A percentile compares a stretch with the other conserved stretches of the same genome.
Conservation (phyloP, 257 asterid species). For the Cordia subcordata region DNA sequence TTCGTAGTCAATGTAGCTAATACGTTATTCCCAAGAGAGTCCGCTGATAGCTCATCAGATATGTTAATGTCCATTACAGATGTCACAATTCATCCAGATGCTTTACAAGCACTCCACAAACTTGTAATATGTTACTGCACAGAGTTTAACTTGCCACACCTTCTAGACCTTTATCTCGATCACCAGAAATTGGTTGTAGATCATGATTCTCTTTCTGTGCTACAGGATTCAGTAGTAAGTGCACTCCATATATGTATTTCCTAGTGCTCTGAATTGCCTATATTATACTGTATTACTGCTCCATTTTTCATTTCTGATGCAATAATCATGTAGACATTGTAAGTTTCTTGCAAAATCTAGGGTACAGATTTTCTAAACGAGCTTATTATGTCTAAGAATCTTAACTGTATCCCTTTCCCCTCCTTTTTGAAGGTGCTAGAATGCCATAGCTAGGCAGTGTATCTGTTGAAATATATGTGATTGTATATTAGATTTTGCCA, state of each 20-base stretch:
- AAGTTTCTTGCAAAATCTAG: neutral
- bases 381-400: no score
- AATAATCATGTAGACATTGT: neutral
- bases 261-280: neutral
- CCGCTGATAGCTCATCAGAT: slow-evolving; percentile 48
- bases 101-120: slow-evolving; percentile 71
- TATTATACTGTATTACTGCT: slow-evolving; percentile 4
- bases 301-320: neutral
- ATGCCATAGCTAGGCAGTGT: no score
- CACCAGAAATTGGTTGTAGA: slow-evolving; percentile 74
- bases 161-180: slow-evolving; percentile 89
- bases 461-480: no score
- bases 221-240: slow-evolving; percentile 83
- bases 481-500: no score
- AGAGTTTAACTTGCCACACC: slow-evolving; percentile 75
- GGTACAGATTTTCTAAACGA: neutral
- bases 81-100: slow-evolving; percentile 45
- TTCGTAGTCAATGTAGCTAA: slow-evolving; percentile 41
- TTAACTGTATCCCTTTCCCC: no score
- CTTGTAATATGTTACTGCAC: slow-evolving; percentile 66
- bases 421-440: no score
- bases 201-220: slow-evolving; percentile 50
- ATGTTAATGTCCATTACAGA: slow-evolving; percentile 45
- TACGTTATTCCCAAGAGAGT: slow-evolving; percentile 36
- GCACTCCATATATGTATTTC: slow-evolving; percentile 3